These are phyloP conservation scores for Arthrobotrys megalospora DNA, from an alignment of 2,329 filamentous ascomycete species.

Conservation along the genomic window DNA sequence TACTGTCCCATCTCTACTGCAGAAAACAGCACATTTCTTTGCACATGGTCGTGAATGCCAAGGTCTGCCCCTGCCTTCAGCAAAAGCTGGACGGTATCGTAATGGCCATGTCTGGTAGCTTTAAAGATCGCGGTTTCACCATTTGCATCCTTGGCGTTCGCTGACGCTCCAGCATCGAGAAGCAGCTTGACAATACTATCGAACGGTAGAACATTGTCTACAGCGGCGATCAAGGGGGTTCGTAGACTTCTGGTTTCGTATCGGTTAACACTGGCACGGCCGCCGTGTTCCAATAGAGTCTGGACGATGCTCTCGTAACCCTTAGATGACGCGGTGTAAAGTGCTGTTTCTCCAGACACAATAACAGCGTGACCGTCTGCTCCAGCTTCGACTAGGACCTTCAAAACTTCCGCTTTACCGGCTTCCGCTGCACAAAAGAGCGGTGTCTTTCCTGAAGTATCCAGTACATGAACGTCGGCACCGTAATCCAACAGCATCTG, in stretches of 20 bases:
- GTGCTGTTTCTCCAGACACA: constrained; percentile 22
- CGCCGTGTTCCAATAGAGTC: constrained; percentile 29
- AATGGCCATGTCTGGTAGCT: constrained; percentile 23
- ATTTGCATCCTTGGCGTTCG: constrained; percentile 19
- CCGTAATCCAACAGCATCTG: constrained; percentile 19
- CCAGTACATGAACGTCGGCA: constrained; percentile 4
- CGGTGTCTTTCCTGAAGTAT: constrained; percentile 3
- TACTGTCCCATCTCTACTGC: constrained; percentile 25
- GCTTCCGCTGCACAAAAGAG: constrained; percentile 26
- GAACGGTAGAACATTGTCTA: background rate
- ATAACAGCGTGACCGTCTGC: constrained; percentile 35
- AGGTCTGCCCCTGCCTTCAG: constrained; percentile 13
- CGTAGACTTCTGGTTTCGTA: constrained; percentile 1
- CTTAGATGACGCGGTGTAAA: constrained; percentile 23
- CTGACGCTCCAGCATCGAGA: constrained; percentile 29
- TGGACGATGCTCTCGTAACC: constrained; percentile 13
- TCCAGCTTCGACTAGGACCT: constrained; percentile 26
- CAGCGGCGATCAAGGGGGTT: constrained; percentile 27
- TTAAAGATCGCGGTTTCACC: constrained; percentile 32
- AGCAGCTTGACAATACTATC: constrained; percentile 32
- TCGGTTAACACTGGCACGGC: constrained; percentile 2
- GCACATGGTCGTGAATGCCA: constrained; percentile 1
- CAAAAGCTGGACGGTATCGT: constrained; percentile 22
- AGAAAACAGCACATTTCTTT: constrained; percentile 20
- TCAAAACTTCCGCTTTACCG: constrained; percentile 4